Base-by-base conservation (phyloP, 345 rosid genomes). In the Rhodamnia argentea region DNA sequence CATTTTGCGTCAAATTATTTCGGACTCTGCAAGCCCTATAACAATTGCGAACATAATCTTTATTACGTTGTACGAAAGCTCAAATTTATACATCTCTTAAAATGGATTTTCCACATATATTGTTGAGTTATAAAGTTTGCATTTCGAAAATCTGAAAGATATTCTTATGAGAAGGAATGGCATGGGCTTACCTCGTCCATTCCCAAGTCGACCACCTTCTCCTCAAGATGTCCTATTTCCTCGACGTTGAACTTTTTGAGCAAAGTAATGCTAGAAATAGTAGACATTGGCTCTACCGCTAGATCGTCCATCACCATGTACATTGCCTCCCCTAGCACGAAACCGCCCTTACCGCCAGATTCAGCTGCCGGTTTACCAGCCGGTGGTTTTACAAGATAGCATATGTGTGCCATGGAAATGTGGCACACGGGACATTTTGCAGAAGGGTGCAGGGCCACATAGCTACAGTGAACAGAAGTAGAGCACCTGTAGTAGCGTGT, bases 291-390 rank as follows among this genome's bases (percentile, higher is more conserved):
- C 40, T 23, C 52, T 51, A 90, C 85, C 6, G 10, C 52, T 22
- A 92, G 85, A 86, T 89, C 88, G 81, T 87, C 91, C 87, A 74
- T 90, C 54, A 90, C 86, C 92, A 88, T 89, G 54, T 88, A 89
- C 0, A 89, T 86, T 4, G 88, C 85, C 42, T 78, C 76, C 1
- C 87, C 90, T 81, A 88, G 90, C 47, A 88, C 91, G 60, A 60
- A 90, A 3, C 92, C 93, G 81, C 85, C 91, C 44, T 70, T 11
- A 13, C 52, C 13, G 52, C 8, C 13, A 10, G 13, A 51, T 51
- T 11, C 52, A 10, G 52, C 14, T 51, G 14, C 84, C 52, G 52
- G 1, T 42, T 42, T 42, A 42, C 44, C 44, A 42, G 44, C 44
- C 44, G 44, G 44, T 4, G 44, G 44, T 42, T 3, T 4, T 0